Base-by-base conservation (phyloP, 257 asterid genomes). In the Penstemon eatonii region DNA sequence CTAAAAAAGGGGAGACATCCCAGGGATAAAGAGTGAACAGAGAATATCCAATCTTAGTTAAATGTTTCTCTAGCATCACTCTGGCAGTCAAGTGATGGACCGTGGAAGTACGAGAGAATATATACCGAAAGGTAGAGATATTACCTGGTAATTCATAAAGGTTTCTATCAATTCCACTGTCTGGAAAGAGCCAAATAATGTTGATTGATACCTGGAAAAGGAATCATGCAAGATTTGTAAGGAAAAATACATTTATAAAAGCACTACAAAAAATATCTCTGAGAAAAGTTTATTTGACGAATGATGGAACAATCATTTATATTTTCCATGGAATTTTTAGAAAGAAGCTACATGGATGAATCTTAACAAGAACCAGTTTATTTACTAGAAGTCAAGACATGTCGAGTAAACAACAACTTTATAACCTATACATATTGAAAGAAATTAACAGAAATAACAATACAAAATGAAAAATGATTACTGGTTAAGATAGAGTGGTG, bases 71-170 rank as follows among this genome's bases (percentile, higher is more conserved):
- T 10, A 18, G 45, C 3, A 10, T 7, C 6, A 40, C 12, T 8
- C 51, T 43, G 10, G 47, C 8, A 8, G n/a, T 36, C 58, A 60
- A 51, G 41, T 40, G 13, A 64, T 40, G 41, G 45, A 62, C 66
- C 50, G 52, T 43, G 6, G 6, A 5, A 70, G 44, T 18, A 64
- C 66, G 42, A 58, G 41, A 59, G 11, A 8, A 41, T 41, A 60
- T 33, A 50, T 51, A 44, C 60, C 60, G 72, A 54, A 9, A 9
- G 46, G 59, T 13, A 40, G 8, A 69, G 38, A 67, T 8, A 36
- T 10, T 78, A 86, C 97, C 97, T 93, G 96, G 79, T 93, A 93
- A 78, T 93, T 93, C 99, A 93, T 90, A 82, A 93, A 93, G 59
- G 99, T 93, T 81, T 93, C 99, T 41, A 90, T 93, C 78, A 93